Evolutionary conservation across 2,329 filamentous ascomycete species (phyloP).

Genomic region (Fusarium sp.): DNA sequence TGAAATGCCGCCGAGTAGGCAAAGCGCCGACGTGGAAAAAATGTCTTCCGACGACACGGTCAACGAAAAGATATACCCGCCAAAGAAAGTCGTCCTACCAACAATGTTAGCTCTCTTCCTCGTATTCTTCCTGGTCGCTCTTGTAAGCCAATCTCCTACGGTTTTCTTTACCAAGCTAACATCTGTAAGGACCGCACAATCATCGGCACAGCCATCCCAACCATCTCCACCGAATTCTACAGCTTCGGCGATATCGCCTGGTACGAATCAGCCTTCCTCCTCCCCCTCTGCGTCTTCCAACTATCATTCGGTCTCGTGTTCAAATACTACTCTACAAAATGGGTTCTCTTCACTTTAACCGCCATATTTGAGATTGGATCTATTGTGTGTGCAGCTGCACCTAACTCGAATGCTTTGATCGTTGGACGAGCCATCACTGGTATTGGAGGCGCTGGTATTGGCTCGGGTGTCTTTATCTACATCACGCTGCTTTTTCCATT

Average conservation of each 20-base stretch:
- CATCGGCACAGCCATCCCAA: conserved; percentile 25
- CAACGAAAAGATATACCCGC: conserved; percentile 9
- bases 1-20: rapidly evolving
- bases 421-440: conserved; percentile 22
- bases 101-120: conserved; percentile 24
- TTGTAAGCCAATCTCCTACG: neutral
- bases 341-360: conserved; percentile 12
- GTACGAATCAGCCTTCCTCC: conserved; percentile 31
- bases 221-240: conserved; percentile 27
- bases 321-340: conserved; percentile 29
- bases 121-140: conserved; percentile 21
- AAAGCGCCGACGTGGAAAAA: neutral
- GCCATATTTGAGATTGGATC: conserved; percentile 21
- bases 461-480: conserved; percentile 15
- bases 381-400: conserved; percentile 16
- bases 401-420: conserved; percentile 15
- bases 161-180: rapidly evolving
- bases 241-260: conserved; percentile 29
- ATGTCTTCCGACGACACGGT: rapidly evolving
- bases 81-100: conserved; percentile 19
- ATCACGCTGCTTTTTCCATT: conserved; percentile 14
- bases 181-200: conserved; percentile 16
- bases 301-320: conserved; percentile 25
- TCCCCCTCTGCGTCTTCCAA: conserved; percentile 30
- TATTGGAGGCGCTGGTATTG: conserved; percentile 27